phyloP scores from a whole-genome alignment of 306 rosid species.

The Boehmeria nivea region DNA sequence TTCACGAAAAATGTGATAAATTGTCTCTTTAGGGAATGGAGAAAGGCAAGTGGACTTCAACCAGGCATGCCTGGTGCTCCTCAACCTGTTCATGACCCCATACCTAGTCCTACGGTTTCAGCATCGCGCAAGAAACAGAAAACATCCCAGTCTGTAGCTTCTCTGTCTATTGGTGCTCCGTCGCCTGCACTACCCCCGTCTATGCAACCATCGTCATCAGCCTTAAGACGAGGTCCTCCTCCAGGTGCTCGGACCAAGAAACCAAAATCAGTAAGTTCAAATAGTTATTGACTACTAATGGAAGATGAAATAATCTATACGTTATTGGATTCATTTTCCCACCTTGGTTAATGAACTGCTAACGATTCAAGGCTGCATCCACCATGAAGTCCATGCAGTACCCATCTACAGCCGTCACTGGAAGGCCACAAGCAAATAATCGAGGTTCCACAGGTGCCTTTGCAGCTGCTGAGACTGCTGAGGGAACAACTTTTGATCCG shows the following conservation, averaged over 20 bases:
- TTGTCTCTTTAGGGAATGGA: slow-evolving; percentile 73
- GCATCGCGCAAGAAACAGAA: slow-evolving; percentile 87
- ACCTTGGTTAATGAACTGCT: slow-evolving; percentile 11
- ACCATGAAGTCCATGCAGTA: slow-evolving; percentile 35
- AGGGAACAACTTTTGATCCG: slow-evolving; percentile 24
- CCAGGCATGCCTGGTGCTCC: slow-evolving; percentile 52
- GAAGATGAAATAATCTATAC: not conserved
- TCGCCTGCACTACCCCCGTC: slow-evolving; percentile 45
- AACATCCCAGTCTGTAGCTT: slow-evolving; percentile 71
- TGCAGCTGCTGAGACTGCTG: slow-evolving; percentile 30
- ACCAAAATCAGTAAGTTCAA: slow-evolving; percentile 50
- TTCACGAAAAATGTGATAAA: slow-evolving; percentile 8
- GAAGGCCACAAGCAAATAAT: slow-evolving; percentile 32
- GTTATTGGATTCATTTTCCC: not conserved
- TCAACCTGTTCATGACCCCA: slow-evolving; percentile 68
- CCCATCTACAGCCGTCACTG: slow-evolving; percentile 33
- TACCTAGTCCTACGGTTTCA: slow-evolving; percentile 79
- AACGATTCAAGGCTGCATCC: slow-evolving; percentile 23
- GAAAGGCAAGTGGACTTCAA: slow-evolving; percentile 67
- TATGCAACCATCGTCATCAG: slow-evolving; percentile 50
- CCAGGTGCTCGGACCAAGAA: slow-evolving; percentile 54
- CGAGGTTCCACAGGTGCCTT: slow-evolving; percentile 37
- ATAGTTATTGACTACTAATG: slow-evolving; percentile 7
- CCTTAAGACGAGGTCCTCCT: slow-evolving; percentile 52
- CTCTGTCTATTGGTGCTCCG: slow-evolving; percentile 40